phyloP scores from a whole-genome alignment of 1,139 yeast species.

The Taiozyma onychis region DNA sequence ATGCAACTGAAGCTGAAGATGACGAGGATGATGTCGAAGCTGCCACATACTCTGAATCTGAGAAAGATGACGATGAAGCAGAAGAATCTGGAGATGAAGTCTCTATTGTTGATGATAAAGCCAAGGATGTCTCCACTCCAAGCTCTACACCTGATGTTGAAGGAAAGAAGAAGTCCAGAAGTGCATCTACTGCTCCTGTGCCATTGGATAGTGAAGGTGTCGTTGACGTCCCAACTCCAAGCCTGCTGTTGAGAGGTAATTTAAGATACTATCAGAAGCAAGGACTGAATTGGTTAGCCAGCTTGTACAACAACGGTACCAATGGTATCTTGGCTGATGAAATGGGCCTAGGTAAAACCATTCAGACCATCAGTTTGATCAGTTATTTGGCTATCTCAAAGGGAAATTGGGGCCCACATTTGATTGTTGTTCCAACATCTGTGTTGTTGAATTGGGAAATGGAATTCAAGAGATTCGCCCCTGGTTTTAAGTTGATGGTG shows the following conservation, averaged over 20 bases:
- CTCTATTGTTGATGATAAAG: slow-evolving; percentile 17
- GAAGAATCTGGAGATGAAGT: slow-evolving; percentile 9
- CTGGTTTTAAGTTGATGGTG: slow-evolving; percentile 92
- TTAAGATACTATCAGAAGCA: slow-evolving; percentile 91
- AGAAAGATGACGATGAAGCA: slow-evolving; percentile 16
- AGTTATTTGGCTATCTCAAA: slow-evolving; percentile 91
- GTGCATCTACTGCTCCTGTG: slow-evolving; percentile 23
- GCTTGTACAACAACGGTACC: slow-evolving; percentile 84
- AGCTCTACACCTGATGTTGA: slow-evolving; percentile 26
- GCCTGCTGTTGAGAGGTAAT: slow-evolving; percentile 69
- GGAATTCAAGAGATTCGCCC: slow-evolving; percentile 98
- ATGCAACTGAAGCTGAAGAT: slow-evolving; percentile 11
- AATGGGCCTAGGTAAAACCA: slow-evolving; percentile 98
- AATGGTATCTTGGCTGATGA: slow-evolving; percentile 98
- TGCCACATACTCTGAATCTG: slow-evolving; percentile 12
- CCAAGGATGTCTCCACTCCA: slow-evolving; percentile 15
- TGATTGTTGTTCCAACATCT: slow-evolving; percentile 95
- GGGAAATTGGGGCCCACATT: slow-evolving; percentile 96
- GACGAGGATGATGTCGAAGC: slow-evolving; percentile 22
- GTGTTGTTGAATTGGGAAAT: slow-evolving; percentile 99
- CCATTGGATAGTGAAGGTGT: slow-evolving; percentile 35
- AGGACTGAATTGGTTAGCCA: slow-evolving; percentile 96
- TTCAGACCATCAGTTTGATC: slow-evolving; percentile 86
- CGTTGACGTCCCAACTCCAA: slow-evolving; percentile 63
- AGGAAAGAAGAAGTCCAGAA: slow-evolving; percentile 18